phyloP scores from a whole-genome alignment of 2,329 filamentous ascomycete species.

The Nemania abortiva region DNA sequence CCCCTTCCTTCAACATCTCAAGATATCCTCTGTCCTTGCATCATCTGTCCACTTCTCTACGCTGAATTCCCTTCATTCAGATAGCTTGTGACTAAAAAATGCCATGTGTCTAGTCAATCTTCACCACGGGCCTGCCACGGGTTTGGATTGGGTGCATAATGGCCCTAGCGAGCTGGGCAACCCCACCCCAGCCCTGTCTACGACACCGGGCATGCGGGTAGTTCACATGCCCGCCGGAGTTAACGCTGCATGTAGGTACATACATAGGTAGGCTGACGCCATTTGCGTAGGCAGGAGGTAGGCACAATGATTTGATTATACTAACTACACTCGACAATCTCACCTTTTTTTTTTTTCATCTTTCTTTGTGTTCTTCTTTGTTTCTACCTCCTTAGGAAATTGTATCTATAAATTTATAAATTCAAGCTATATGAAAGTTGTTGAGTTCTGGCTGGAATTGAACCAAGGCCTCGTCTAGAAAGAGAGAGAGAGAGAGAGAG shows the following conservation, averaged over 20 bases:
- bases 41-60: background rate
- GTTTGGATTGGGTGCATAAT: background rate
- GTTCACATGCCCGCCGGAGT: conserved; percentile 37
- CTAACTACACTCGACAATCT: background rate
- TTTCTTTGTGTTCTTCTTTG: background rate
- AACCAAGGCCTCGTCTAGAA: background rate
- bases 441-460: background rate
- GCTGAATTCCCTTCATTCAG: background rate
- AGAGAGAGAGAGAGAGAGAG: no score
- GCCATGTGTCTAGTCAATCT: conserved; percentile 8
- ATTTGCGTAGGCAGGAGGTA: background rate
- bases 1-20: no score
- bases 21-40: no score
- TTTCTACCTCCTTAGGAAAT: background rate
- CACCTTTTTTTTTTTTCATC: background rate
- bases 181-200: conserved; percentile 12
- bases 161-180: background rate
- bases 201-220: conserved; percentile 26
- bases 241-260: conserved; percentile 16
- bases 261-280: conserved; percentile 14
- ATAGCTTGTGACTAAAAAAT: background rate
- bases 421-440: no score
- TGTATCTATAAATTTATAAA: background rate
- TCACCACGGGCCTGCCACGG: background rate
- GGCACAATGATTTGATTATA: background rate